phyloP scores from a whole-genome alignment of 2,329 filamentous ascomycete species.

The Paracamarosporium sp. region DNA sequence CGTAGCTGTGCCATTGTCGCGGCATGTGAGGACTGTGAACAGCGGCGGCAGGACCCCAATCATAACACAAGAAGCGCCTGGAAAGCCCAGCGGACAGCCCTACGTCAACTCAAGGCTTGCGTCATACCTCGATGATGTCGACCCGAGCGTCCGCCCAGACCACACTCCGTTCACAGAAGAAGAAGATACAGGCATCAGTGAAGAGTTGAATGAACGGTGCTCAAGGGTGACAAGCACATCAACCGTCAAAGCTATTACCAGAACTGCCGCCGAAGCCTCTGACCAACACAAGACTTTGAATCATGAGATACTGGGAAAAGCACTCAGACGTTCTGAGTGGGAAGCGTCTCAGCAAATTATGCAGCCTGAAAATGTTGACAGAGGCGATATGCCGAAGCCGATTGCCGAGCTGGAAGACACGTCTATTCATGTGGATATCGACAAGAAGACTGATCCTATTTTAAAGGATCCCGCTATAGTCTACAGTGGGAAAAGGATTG shows the following conservation, averaged over 20 bases:
- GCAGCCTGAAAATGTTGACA: too few species aligned
- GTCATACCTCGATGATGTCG: slow-evolving; percentile 7
- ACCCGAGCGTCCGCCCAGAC: background rate
- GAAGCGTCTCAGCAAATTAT: background rate
- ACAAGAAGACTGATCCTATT: slow-evolving; percentile 8
- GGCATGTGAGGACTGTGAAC: slow-evolving; percentile 31
- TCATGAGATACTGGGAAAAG: background rate
- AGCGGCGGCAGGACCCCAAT: slow-evolving; percentile 27
- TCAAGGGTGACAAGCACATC: slow-evolving; percentile 23
- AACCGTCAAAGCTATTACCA: slow-evolving; percentile 20
- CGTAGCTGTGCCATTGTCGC: background rate
- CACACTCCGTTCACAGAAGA: background rate
- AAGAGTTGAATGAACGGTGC: background rate
- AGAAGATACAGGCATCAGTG: background rate
- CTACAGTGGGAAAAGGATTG: slow-evolving; percentile 18
- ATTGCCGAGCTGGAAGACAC: background rate
- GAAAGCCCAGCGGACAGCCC: background rate
- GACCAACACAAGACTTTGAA: background rate
- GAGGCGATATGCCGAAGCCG: too few species aligned
- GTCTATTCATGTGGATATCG: background rate
- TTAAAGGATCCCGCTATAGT: slow-evolving; percentile 22
- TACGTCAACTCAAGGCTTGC: slow-evolving; percentile 7
- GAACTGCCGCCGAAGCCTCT: background rate
- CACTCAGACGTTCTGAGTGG: background rate
- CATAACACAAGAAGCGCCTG: background rate